Percentiles rank a stretch among this genome's conserved stretches.
Conservation (phyloP, 1,139 yeast genomes). For the Blastobotrys elegans region DNA sequence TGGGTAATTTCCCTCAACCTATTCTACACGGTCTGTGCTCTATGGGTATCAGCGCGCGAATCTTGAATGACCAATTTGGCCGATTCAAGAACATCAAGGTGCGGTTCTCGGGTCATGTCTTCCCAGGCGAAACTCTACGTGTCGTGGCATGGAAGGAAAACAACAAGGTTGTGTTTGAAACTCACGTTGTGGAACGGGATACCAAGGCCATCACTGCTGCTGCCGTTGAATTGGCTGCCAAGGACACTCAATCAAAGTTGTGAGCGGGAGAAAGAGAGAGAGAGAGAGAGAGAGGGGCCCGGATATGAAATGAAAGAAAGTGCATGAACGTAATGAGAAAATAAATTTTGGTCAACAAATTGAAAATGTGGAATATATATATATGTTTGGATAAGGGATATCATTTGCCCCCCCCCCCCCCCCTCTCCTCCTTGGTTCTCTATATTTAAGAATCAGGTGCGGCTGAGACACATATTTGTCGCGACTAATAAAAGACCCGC, state of each 20-base stretch:
- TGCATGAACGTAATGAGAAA: background rate
- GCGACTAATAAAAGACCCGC: too few species aligned
- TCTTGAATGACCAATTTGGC: slow-evolving; percentile 75
- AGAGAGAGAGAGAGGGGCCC: too few species aligned
- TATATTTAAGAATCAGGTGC: too few species aligned
- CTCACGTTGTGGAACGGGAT: slow-evolving; percentile 75
- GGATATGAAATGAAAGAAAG: background rate
- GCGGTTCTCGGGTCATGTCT: slow-evolving; percentile 86
- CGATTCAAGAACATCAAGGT: slow-evolving; percentile 80
- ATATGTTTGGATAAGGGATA: background rate
- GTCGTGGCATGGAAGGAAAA: slow-evolving; percentile 81
- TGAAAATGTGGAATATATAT: background rate
- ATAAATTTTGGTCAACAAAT: background rate
- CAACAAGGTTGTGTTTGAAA: slow-evolving; percentile 71
- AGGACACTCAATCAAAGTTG: slow-evolving; percentile 24
- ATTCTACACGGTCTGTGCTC: slow-evolving; percentile 91
- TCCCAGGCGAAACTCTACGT: slow-evolving; percentile 91
- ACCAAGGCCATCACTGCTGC: slow-evolving; percentile 81
- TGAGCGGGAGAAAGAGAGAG: too few species aligned
- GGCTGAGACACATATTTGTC: too few species aligned
- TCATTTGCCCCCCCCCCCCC: background rate
- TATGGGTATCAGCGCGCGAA: slow-evolving; percentile 77
- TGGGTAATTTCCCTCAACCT: slow-evolving; percentile 82
- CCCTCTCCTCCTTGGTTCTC: too few species aligned
- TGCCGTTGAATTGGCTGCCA: slow-evolving; percentile 59